phyloP scores from a whole-genome alignment of 495 filamentous ascomycete genomes.

The Penicillium samsonianum region DNA sequence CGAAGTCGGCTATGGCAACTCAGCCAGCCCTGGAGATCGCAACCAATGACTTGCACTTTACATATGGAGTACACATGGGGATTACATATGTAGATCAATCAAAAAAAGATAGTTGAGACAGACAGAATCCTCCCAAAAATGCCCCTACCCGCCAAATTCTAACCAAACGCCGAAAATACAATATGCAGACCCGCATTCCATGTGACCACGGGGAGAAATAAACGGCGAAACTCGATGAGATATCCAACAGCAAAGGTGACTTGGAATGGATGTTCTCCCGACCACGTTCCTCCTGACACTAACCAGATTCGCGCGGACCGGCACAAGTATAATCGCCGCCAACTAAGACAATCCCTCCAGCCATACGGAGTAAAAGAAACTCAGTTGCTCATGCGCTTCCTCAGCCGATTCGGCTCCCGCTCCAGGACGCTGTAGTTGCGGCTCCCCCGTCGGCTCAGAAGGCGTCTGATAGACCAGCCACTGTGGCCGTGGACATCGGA shows the following conservation, averaged over 20 bases:
- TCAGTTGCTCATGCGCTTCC: conserved; percentile 38
- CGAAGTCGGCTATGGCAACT: background rate
- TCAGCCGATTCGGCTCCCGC: conserved; percentile 46
- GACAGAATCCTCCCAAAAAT: background rate
- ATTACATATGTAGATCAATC: too few species aligned
- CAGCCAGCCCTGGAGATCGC: too few species aligned
- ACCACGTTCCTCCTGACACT: background rate
- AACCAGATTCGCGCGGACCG: background rate
- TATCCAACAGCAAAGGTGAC: background rate
- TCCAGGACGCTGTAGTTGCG: conserved; percentile 45
- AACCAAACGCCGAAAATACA: background rate
- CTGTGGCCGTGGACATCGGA: conserved; percentile 7
- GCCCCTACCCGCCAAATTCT: background rate
- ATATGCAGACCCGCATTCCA: conserved; percentile 1
- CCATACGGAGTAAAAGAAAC: background rate
- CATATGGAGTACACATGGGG: background rate
- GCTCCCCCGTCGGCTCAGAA: conserved; percentile 41
- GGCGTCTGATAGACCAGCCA: conserved; percentile 42
- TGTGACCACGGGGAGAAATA: background rate
- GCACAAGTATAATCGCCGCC: background rate
- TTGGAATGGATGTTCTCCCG: background rate
- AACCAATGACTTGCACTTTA: background rate
- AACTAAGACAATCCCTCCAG: background rate
- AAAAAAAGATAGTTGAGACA: background rate
- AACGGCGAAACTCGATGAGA: background rate